Evolutionary conservation across 352 stramenopile species (phyloP).

Genomic region (Globisporangium cederbergense): DNA sequence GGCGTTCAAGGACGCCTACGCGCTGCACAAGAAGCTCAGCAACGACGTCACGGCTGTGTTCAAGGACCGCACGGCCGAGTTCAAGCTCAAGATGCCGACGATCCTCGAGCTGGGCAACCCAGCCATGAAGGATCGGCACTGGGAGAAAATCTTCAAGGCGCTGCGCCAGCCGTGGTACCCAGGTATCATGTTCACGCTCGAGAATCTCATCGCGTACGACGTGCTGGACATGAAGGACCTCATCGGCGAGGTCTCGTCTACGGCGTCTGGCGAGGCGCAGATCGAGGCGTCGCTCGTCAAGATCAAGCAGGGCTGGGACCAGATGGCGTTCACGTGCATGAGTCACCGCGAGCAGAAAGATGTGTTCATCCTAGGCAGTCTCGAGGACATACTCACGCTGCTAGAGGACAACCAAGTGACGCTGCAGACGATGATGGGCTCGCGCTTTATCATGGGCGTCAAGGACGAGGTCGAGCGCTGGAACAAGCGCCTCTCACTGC

Average conservation of each 20-base stretch:
- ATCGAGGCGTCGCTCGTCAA: constrained; percentile 88
- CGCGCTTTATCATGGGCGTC: constrained; percentile 88
- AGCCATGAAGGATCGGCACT: constrained; percentile 93
- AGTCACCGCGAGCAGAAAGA: constrained; percentile 83
- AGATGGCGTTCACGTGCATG: constrained; percentile 82
- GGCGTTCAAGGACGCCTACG: constrained; percentile 88
- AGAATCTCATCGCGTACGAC: constrained; percentile 86
- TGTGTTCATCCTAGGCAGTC: constrained; percentile 87
- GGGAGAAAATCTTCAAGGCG: constrained; percentile 93
- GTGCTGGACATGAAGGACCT: constrained; percentile 88
- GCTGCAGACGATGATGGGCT: constrained; percentile 92
- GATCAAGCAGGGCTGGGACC: constrained; percentile 88
- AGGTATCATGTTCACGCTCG: constrained; percentile 86
- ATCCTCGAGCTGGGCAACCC: constrained; percentile 91
- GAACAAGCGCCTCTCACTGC: constrained; percentile 83
- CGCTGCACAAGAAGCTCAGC: constrained; percentile 90
- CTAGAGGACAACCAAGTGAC: constrained; percentile 92
- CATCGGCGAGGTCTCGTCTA: constrained; percentile 80
- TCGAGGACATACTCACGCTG: constrained; percentile 88
- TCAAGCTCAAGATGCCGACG: constrained; percentile 90
- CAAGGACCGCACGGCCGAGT: constrained; percentile 85
- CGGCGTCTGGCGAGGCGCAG: constrained; percentile 86
- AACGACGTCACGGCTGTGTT: constrained; percentile 87
- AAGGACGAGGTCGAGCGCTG: constrained; percentile 90
- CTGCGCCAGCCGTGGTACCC: constrained; percentile 86